Base-by-base conservation (phyloP, 1,284 basidiomycete species). In the Abortiporus biennis region DNA sequence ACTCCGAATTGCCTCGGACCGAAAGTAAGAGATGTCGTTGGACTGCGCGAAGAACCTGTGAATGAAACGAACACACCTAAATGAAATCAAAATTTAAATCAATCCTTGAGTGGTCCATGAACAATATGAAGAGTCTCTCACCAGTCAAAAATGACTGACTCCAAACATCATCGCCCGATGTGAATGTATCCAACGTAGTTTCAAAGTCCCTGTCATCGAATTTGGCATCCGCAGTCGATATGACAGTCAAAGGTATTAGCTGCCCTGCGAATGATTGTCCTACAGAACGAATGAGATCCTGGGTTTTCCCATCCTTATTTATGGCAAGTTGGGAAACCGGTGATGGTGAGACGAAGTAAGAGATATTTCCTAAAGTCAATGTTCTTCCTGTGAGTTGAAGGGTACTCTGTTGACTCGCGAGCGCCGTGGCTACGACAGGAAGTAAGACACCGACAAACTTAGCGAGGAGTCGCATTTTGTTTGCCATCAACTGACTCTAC, bases 131-230 rank as follows among this genome's bases (percentile, higher is more conserved):
- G n/a, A n/a, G n/a, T n/a, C n/a, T n/a, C 51, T 11, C 32, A 56
- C 59, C 57, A 22, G 47, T 44, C 12, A 61, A 36, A 47, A 61
- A 61, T 3, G 44, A 36, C n/a, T 47, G 35, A 36, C 38, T 53
- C 56, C 57, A 61, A 2, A 61, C 59, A 31, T 61, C 59, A 36
- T 61, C 59, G 12, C 40, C 44, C 2, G 42, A 33, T 4, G 43
- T 33, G 51, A 50, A 59, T 6, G 17, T 13, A 3, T 47, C n/a
- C 8, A 54, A 25, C 19, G 47, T 55, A 8, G 43, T 36, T 15
- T 51, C 40, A 2, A 61, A 42, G 3, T 51, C 49, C 12, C 36
- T 36, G 11, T 52, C 25, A 15, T 43, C 44, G 47, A 59, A 58
- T 8, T 34, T 37, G 11, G 17, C 9, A n/a, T 43, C 35, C 6